A percentile compares a stretch with the other conserved stretches of the same genome.
phyloP scores from a whole-genome alignment of 2,329 filamentous ascomycete genomes.

The Rachicladosporium sp. region DNA sequence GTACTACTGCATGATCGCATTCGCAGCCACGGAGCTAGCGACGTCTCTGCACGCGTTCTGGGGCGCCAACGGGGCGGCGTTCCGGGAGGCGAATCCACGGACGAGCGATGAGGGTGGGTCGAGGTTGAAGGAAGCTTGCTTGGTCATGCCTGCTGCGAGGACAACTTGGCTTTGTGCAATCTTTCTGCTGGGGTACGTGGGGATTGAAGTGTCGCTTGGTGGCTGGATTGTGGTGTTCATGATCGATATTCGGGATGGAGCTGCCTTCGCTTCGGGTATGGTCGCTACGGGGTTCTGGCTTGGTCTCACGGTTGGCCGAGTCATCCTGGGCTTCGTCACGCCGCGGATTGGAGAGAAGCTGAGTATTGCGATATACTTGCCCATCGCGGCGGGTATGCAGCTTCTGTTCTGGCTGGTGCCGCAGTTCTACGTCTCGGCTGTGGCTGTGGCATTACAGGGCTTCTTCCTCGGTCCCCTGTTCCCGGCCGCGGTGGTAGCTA shows the following conservation, averaged over 20 bases:
- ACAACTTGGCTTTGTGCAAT: constrained; percentile 61
- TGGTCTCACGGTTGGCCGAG: constrained; percentile 61
- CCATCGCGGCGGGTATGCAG: constrained; percentile 50
- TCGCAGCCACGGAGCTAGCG: constrained; percentile 44
- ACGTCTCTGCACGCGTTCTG: constrained; percentile 49
- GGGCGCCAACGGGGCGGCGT: constrained; percentile 45
- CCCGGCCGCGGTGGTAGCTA: constrained; percentile 59
- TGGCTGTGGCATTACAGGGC: constrained; percentile 60
- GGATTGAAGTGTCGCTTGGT: constrained; percentile 61
- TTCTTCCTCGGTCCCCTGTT: constrained; percentile 74
- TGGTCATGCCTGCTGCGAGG: constrained; percentile 31
- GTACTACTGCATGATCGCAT: constrained; percentile 61
- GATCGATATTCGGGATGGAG: constrained; percentile 60
- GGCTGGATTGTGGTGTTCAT: constrained; percentile 84
- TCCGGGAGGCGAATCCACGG: constrained; percentile 39
- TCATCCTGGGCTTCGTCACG: constrained; percentile 65
- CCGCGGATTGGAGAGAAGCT: constrained; percentile 59
- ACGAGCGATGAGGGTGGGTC: constrained; percentile 34
- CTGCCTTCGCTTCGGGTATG: constrained; percentile 60
- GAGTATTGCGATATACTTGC: constrained; percentile 48
- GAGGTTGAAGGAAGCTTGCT: constrained; percentile 40
- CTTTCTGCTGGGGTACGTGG: constrained; percentile 70
- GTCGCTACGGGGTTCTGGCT: constrained; percentile 74
- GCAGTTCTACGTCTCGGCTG: constrained; percentile 58
- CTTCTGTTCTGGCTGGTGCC: constrained; percentile 74